These are phyloP conservation scores for Daedaleopsis nitida DNA, from an alignment of 768 basidiomycete species.

Conservation along the genomic window DNA sequence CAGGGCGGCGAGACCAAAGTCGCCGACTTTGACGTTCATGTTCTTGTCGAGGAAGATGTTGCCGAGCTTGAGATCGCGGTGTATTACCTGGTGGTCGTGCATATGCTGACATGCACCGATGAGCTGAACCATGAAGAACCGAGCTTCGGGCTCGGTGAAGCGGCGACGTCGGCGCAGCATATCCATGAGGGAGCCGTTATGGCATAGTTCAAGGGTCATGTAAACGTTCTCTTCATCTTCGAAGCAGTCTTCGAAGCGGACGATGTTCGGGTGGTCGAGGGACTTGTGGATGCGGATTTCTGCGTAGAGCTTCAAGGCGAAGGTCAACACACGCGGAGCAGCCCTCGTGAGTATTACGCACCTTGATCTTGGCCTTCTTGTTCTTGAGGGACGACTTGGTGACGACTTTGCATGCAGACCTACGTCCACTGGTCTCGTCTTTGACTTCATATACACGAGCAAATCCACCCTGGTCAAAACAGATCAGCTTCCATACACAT, in stretches of 20 bases:
- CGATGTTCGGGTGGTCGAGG: conserved; percentile 90
- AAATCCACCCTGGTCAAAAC: conserved; percentile 72
- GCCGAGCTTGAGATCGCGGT: conserved; percentile 95
- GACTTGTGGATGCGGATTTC: conserved; percentile 98
- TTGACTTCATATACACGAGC: conserved; percentile 96
- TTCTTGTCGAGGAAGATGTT: conserved; percentile 89
- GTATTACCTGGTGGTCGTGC: conserved; percentile 96
- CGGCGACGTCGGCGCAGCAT: conserved; percentile 84
- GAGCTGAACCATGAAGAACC: conserved; percentile 92
- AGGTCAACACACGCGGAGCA: not conserved
- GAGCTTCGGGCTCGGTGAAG: conserved; percentile 89
- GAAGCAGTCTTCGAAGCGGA: conserved; percentile 90
- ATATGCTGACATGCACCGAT: conserved; percentile 97
- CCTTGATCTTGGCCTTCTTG: conserved; percentile 97
- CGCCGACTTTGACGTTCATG: conserved; percentile 97
- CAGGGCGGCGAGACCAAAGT: conserved; percentile 95
- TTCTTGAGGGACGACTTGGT: conserved; percentile 91
- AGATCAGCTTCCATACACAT: not conserved
- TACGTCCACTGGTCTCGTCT: conserved; percentile 54
- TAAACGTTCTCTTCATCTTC: conserved; percentile 96
- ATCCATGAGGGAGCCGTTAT: conserved; percentile 88
- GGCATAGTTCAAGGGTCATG: conserved; percentile 93
- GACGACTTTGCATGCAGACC: conserved; percentile 91
- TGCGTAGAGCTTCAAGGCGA: conserved; percentile 75
- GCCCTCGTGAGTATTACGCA: conserved; percentile 32